These are phyloP conservation scores for Microsporum canis DNA, from an alignment of 2,329 filamentous ascomycete genomes.

Conservation along the genomic window DNA sequence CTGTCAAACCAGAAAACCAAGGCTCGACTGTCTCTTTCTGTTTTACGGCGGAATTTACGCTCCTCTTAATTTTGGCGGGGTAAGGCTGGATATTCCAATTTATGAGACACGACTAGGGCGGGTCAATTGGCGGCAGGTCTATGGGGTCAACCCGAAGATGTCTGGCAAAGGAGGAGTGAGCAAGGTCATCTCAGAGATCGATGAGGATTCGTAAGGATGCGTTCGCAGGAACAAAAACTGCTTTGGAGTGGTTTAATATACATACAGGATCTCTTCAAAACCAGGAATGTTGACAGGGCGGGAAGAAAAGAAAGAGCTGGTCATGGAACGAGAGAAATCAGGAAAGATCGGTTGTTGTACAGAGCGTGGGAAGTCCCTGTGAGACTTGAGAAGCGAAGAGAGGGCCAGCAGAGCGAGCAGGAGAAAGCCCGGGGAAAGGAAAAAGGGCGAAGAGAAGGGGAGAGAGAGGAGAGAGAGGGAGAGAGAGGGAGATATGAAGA, in stretches of 20 bases:
- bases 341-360: slow-evolving; percentile 22
- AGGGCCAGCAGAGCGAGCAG: slow-evolving; percentile 8
- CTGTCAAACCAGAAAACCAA: not conserved
- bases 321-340: slow-evolving; percentile 11
- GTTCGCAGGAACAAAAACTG: not conserved
- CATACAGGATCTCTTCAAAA: not conserved
- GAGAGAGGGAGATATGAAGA: not conserved
- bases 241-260: not conserved
- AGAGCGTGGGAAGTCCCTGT: slow-evolving; percentile 10
- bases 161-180: not conserved
- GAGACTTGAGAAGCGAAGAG: slow-evolving; percentile 14
- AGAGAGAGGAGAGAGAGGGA: slow-evolving; percentile 14
- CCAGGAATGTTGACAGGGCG: not conserved
- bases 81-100: not conserved
- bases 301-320: not conserved
- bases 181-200: not conserved
- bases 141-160: not conserved
- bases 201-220: not conserved
- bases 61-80: slow-evolving; percentile 1
- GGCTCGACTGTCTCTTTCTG: not conserved
- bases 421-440: slow-evolving; percentile 13
- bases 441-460: slow-evolving; percentile 17
- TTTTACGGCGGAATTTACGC: not conserved
- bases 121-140: not conserved
- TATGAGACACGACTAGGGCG: not conserved